phyloP scores from a whole-genome alignment of 75 land plant species.

The Pseudotsuga menziesii region DNA sequence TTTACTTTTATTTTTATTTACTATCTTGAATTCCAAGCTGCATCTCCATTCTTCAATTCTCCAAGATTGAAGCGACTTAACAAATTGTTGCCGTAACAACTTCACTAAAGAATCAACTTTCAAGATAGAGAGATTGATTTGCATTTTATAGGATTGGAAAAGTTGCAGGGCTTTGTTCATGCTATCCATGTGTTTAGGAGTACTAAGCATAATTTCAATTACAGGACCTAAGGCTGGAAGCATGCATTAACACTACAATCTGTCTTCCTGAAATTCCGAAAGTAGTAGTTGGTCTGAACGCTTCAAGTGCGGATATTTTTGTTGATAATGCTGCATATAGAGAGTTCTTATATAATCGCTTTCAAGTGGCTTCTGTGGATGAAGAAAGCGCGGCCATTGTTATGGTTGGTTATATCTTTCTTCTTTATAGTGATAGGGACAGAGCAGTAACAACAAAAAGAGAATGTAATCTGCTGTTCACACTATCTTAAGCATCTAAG shows the following conservation, averaged over 20 bases:
- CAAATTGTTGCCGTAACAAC: neutral
- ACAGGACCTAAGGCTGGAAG: neutral
- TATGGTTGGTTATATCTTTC: slow-evolving; percentile 8
- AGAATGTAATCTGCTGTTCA: neutral
- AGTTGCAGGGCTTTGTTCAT: slow-evolving; percentile 30
- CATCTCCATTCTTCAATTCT: neutral
- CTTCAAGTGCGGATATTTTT: slow-evolving; percentile 24
- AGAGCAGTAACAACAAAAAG: neutral
- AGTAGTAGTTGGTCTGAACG: slow-evolving; percentile 19
- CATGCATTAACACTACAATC: slow-evolving; percentile 4
- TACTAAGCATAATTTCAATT: slow-evolving; percentile 35
- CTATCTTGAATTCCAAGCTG: neutral
- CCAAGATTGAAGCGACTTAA: neutral
- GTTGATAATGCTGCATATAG: slow-evolving; percentile 39
- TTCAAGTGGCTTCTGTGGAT: slow-evolving; percentile 25
- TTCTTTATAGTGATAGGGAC: neutral
- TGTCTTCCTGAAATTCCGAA: slow-evolving; percentile 23
- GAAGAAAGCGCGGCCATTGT: slow-evolving; percentile 32
- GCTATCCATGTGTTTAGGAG: slow-evolving; percentile 43
- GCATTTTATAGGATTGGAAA: slow-evolving; percentile 20
- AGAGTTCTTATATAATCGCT: slow-evolving; percentile 12
- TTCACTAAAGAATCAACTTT: neutral
- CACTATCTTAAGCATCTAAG: neutral
- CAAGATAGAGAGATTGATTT: neutral
- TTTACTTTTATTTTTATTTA: neutral